Evolutionary conservation across 208 protist species (phyloP).

Genomic region (Lotmaria passim): DNA sequence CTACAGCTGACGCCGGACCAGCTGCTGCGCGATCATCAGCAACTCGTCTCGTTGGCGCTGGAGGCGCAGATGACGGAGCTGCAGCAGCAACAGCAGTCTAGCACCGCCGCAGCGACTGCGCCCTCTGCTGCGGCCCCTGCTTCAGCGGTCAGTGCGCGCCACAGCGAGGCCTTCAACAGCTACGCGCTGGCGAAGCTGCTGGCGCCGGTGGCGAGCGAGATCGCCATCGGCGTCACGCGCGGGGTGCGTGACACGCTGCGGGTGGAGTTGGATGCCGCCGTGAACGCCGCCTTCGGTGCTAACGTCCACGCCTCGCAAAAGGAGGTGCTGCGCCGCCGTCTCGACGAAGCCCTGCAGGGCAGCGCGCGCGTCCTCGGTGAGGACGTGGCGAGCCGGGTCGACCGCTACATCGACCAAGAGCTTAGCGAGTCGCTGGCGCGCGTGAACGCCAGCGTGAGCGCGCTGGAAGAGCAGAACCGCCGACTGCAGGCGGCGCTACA

Average conservation of each 20-base stretch:
- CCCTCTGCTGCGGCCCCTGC: background rate
- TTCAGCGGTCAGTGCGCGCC: constrained; percentile 11
- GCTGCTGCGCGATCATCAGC: constrained; percentile 73
- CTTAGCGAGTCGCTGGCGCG: constrained; percentile 51
- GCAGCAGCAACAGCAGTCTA: constrained; percentile 34
- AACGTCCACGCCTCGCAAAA: constrained; percentile 61
- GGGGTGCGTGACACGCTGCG: constrained; percentile 72
- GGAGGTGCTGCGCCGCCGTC: constrained; percentile 58
- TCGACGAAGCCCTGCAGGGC: constrained; percentile 76
- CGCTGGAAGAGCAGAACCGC: constrained; percentile 69
- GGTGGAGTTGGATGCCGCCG: constrained; percentile 65
- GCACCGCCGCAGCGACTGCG: constrained; percentile 1
- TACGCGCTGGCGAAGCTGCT: constrained; percentile 62
- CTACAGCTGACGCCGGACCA: constrained; percentile 71
- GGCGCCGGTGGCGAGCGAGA: constrained; percentile 61
- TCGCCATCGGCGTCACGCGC: constrained; percentile 66
- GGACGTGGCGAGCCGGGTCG: constrained; percentile 56
- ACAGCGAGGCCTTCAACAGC: constrained; percentile 64
- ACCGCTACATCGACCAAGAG: constrained; percentile 58
- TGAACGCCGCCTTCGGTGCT: constrained; percentile 57
- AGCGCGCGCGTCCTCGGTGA: constrained; percentile 56
- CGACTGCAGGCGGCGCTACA: constrained; percentile 59
- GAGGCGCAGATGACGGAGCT: constrained; percentile 93
- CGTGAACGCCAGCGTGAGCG: constrained; percentile 52
- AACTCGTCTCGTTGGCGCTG: constrained; percentile 79